Conservation (phyloP, 805 yeast species). For the Candida takata region DNA sequence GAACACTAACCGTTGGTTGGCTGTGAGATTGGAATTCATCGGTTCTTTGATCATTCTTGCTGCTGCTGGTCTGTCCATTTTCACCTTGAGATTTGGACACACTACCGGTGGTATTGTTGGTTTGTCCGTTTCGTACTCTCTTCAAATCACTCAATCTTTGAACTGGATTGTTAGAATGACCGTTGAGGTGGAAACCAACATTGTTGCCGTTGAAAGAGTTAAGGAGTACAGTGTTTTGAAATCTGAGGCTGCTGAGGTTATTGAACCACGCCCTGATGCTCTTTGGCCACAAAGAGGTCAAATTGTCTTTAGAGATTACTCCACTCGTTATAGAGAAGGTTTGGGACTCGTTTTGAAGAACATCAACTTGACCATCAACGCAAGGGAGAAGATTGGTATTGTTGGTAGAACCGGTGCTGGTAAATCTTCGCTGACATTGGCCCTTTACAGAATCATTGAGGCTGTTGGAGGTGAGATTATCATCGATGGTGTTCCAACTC, state of each 20-base stretch:
- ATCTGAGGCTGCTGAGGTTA: slow-evolving; percentile 77
- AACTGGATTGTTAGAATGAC: slow-evolving; percentile 99
- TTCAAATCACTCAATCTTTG: slow-evolving; percentile 86
- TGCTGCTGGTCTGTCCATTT: slow-evolving; percentile 75
- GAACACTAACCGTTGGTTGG: slow-evolving; percentile 95
- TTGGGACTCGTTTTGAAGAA: slow-evolving; percentile 72
- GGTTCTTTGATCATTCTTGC: slow-evolving; percentile 86
- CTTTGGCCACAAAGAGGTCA: slow-evolving; percentile 73
- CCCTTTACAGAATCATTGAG: slow-evolving; percentile 81
- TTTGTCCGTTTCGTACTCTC: slow-evolving; percentile 85
- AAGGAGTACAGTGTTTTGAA: slow-evolving; percentile 74
- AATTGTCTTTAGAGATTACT: slow-evolving; percentile 60
- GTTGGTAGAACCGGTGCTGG: slow-evolving; percentile 99
- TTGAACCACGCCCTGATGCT: slow-evolving; percentile 60
- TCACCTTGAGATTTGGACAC: slow-evolving; percentile 49
- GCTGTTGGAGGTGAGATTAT: slow-evolving; percentile 60
- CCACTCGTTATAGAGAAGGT: slow-evolving; percentile 79
- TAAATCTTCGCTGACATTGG: slow-evolving; percentile 77
- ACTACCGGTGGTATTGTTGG: slow-evolving; percentile 91
- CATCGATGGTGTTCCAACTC: slow-evolving; percentile 65
- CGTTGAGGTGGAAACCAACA: slow-evolving; percentile 95
- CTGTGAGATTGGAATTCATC: slow-evolving; percentile 84
- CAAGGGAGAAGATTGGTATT: slow-evolving; percentile 85
- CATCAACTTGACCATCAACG: slow-evolving; percentile 54
- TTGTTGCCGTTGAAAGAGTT: slow-evolving; percentile 93